phyloP scores from a whole-genome alignment of 2,329 filamentous ascomycete species.

The Neofusicoccum laricinum region DNA sequence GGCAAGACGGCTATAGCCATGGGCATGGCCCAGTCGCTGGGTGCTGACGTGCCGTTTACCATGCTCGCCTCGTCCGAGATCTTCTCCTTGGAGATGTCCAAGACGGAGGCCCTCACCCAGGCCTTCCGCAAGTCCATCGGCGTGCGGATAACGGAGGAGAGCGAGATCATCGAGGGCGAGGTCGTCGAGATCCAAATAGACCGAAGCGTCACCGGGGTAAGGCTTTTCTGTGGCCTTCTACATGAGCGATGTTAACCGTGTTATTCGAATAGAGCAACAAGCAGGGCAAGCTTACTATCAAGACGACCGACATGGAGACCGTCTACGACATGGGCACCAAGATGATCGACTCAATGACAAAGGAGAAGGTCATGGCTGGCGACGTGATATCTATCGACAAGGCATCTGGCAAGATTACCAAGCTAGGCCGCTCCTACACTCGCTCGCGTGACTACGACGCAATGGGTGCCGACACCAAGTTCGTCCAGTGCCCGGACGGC shows the following conservation, averaged over 20 bases:
- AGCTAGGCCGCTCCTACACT: constrained; percentile 91
- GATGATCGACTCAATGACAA: constrained; percentile 99
- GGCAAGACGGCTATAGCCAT: constrained; percentile 98
- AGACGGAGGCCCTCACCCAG: constrained; percentile 96
- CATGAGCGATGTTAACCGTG: not conserved
- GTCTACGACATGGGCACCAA: constrained; percentile 99
- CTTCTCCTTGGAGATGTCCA: constrained; percentile 98
- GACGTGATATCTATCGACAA: constrained; percentile 99
- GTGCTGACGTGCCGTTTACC: constrained; percentile 92
- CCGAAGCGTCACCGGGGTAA: constrained; percentile 82
- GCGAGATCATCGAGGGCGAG: constrained; percentile 98
- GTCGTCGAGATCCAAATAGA: constrained; percentile 99
- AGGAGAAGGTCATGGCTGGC: constrained; percentile 97
- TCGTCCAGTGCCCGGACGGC: constrained; percentile 94
- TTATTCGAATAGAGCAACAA: constrained; percentile 69
- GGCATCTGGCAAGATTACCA: constrained; percentile 95
- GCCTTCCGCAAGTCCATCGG: constrained; percentile 99
- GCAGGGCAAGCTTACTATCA: constrained; percentile 98
- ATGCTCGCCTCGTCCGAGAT: constrained; percentile 95
- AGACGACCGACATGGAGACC: constrained; percentile 99
- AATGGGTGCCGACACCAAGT: constrained; percentile 98
- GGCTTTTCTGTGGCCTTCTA: constrained; percentile 15
- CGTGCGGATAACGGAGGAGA: constrained; percentile 97
- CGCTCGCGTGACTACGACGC: constrained; percentile 97
- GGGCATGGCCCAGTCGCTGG: constrained; percentile 96